These are phyloP conservation scores for Cercophora newfieldiana DNA, from an alignment of 495 filamentous ascomycete species.

Conservation along the genomic window DNA sequence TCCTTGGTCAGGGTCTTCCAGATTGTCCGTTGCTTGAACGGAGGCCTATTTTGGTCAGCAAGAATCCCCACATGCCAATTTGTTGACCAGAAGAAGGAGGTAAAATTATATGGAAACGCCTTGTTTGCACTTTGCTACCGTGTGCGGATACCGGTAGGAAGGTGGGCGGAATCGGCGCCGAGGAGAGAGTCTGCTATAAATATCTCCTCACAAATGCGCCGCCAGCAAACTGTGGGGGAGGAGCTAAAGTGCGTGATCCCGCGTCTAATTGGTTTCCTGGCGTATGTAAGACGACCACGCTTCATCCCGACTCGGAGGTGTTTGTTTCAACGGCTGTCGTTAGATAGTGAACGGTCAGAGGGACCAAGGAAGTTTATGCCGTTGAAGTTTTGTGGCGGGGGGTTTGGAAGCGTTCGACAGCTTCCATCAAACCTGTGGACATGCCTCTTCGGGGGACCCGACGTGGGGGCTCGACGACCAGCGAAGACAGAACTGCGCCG, in stretches of 20 bases:
- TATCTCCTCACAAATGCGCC: slow-evolving; percentile 18
- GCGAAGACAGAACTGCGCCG: background rate
- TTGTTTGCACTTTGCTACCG: background rate
- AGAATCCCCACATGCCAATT: background rate
- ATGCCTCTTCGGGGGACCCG: no score
- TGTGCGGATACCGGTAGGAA: slow-evolving; percentile 17
- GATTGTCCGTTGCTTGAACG: background rate
- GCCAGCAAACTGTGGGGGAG: slow-evolving; percentile 7
- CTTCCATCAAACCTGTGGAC: no score
- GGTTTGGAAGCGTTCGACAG: no score
- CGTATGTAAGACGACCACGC: background rate
- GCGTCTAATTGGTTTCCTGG: slow-evolving; percentile 9
- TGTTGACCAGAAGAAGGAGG: background rate
- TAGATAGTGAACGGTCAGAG: background rate
- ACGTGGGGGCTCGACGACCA: no score
- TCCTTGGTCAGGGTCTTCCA: no score
- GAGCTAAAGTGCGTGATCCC: slow-evolving; percentile 9
- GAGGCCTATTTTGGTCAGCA: background rate
- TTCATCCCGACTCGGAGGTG: background rate
- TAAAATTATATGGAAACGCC: background rate
- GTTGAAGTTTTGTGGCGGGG: background rate
- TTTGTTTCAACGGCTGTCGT: background rate
- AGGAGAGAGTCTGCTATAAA: slow-evolving; percentile 21
- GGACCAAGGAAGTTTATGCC: background rate
- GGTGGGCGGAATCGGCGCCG: slow-evolving; percentile 5